Evolutionary conservation across 2,329 filamentous ascomycete species (phyloP).

Genomic region (Chalaropsis thielavioides): DNA sequence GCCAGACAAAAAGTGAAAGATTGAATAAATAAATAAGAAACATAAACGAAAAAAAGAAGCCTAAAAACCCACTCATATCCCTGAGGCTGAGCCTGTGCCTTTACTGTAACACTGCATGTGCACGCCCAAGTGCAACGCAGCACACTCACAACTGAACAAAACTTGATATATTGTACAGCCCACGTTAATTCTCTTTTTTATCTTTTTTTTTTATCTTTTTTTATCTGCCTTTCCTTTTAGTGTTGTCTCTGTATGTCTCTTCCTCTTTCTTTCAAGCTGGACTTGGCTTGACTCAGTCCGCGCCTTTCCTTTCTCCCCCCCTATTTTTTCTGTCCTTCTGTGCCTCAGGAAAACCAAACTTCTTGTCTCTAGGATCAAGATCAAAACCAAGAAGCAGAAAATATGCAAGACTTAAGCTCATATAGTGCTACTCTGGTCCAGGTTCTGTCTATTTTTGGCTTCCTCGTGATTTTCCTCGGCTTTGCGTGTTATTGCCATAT

Average conservation of each 20-base stretch:
- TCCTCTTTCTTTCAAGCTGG: neutral
- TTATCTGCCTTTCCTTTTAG: neutral
- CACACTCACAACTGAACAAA: neutral
- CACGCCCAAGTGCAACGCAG: neutral
- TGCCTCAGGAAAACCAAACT: neutral
- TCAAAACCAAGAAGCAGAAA: neutral
- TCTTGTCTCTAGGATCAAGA: neutral
- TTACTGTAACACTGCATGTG: neutral
- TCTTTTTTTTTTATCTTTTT: neutral
- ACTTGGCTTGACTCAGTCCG: neutral
- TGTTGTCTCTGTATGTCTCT: neutral
- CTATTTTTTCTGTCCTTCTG: neutral
- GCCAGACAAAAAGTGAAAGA: neutral
- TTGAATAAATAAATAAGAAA: no score
- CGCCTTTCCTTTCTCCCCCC: neutral
- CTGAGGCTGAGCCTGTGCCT: conserved; percentile 14
- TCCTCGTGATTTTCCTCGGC: neutral
- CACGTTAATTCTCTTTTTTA: neutral
- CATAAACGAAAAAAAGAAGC: neutral
- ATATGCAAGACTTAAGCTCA: neutral
- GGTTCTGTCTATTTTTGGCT: neutral
- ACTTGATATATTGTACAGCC: neutral
- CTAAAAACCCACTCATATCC: neutral
- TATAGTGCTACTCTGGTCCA: neutral
- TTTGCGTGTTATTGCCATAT: neutral